phyloP scores from a whole-genome alignment of 2,329 filamentous ascomycete species.

The Aspergillus japonicus region DNA sequence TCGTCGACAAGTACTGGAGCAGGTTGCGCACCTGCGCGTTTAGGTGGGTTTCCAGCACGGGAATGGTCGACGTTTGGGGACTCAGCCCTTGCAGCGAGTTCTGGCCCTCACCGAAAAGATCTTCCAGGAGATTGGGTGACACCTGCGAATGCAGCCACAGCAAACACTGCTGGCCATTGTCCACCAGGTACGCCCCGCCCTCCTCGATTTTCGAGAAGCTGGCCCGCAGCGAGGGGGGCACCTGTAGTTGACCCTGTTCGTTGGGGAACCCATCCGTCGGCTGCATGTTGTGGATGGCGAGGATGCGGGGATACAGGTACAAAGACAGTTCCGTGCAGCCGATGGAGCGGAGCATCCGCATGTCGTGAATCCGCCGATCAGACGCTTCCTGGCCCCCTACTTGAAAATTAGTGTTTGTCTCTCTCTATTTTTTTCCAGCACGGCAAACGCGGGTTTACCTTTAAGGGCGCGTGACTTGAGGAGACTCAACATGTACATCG shows the following conservation, averaged over 20 bases:
- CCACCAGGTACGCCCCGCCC: constrained; percentile 89
- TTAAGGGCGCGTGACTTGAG: constrained; percentile 93
- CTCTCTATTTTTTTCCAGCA: not conserved
- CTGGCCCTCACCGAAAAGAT: constrained; percentile 81
- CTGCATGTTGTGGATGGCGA: constrained; percentile 84
- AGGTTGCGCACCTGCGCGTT: constrained; percentile 95
- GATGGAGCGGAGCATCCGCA: constrained; percentile 86
- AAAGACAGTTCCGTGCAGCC: constrained; percentile 80
- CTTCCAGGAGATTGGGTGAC: constrained; percentile 83
- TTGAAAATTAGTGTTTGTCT: constrained; percentile 11
- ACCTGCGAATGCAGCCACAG: constrained; percentile 92
- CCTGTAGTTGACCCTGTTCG: constrained; percentile 78
- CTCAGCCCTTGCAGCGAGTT: constrained; percentile 72
- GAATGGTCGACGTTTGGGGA: constrained; percentile 74
- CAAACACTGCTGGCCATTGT: constrained; percentile 89
- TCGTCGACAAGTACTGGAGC: constrained; percentile 76
- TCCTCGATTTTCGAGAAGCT: constrained; percentile 87
- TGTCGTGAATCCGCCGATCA: constrained; percentile 85
- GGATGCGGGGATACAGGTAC: constrained; percentile 93
- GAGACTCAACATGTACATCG: constrained; percentile 91
- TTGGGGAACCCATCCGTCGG: constrained; percentile 92
- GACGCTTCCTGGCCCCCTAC: constrained; percentile 79
- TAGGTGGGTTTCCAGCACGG: constrained; percentile 83
- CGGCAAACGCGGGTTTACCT: constrained; percentile 39
- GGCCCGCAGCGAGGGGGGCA: constrained; percentile 77